Base-by-base conservation (phyloP, 1,284 basidiomycete species). In the Apiotrichum akiyoshidainum region DNA sequence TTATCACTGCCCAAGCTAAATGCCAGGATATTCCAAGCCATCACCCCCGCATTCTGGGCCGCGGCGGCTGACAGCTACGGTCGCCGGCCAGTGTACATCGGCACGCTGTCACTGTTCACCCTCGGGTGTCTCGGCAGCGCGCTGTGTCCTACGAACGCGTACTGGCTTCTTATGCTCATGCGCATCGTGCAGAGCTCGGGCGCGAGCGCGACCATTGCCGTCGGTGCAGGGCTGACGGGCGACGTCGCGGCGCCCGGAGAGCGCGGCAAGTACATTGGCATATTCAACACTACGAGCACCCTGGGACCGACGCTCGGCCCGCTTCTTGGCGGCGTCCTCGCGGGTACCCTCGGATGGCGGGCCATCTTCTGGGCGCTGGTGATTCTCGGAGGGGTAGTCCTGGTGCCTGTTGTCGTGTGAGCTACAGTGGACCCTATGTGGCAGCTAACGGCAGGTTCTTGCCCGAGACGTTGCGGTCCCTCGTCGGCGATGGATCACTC, bases 181-280 rank as follows among this genome's bases (percentile, higher is more conserved):
- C 65, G 74, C 13, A 66, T 68, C 39, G 42, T 75, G 10, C 73
- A 75, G 60, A 55, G 70, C 1, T 66, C 68, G 2, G 74, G 74
- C 3, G 72, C 68, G 1, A 69, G 70, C 13, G 67, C 72, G 4
- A 59, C 71, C 0, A 71, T 75, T 35, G 69, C 71, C 3, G 63
- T 76, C 13, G 71, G 71, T 13, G 65, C 70, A 10, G 73, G 73
- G 9, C 68, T 73, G 13, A 65, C 75, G 4, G 58, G 65, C 0
- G 74, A 76, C 55, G 66, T 76, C 16, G 66, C 73, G 6, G 58
- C 60, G 22, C 69, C 72, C 12, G 67, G 71, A 44, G 73, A 76
- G 53, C 52, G 74, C 37, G 74, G 74, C 5, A 65, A 58, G 40
- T 72, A 66, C 47, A 44, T 73, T 47, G 74, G 71, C 8, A 22